Base-by-base conservation (phyloP, 352 stramenopile genomes). In the Saprolegnia diclina region DNA sequence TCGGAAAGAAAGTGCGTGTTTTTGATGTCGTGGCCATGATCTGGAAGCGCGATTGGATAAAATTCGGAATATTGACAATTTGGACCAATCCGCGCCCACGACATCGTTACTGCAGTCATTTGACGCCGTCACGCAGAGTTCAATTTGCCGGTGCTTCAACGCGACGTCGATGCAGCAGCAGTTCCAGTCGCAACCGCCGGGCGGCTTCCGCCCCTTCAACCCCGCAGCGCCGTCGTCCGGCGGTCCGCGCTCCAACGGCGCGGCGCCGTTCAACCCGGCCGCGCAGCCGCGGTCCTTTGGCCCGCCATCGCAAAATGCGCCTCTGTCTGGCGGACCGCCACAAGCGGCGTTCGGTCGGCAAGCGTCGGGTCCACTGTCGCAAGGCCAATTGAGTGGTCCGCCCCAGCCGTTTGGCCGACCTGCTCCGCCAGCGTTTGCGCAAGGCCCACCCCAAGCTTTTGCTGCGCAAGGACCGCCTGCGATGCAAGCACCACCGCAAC, bases 161-260 rank as follows among this genome's bases (percentile, higher is more conserved):
- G 42, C 42, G 42, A n/a, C 7, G 42, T 10, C 4, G n/a, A 65
- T 65, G 57, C 56, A 55, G n/a, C 24, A 42, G 37, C 63, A 69
- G 37, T 69, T 69, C 63, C 46, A 63, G 26, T 37, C 40, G 40
- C 63, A 59, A 40, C 63, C 63, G 24, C 63, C 63, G n/a, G 63
- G 63, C 37, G 48, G 50, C 19, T 69, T 69, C 24, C 45, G 63
- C 13, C 63, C 63, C 16, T 69, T 69, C 38, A 69, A 69, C 24
- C 63, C 63, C 24, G 45, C 63, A 59, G 29, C 37, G 29, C 63
- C 65, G 44, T 18, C 62, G n/a, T 7, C 19, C 52, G 11, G 4
- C 16, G 35, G 52, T 9, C 52, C 52, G 13, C 52, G 52, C 52
- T 59, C 52, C 52, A n/a, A 24, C 52, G 52, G 24, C 35, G 11